Conservation (phyloP, 2,329 filamentous ascomycete species). For the Aspergillus tanneri region DNA sequence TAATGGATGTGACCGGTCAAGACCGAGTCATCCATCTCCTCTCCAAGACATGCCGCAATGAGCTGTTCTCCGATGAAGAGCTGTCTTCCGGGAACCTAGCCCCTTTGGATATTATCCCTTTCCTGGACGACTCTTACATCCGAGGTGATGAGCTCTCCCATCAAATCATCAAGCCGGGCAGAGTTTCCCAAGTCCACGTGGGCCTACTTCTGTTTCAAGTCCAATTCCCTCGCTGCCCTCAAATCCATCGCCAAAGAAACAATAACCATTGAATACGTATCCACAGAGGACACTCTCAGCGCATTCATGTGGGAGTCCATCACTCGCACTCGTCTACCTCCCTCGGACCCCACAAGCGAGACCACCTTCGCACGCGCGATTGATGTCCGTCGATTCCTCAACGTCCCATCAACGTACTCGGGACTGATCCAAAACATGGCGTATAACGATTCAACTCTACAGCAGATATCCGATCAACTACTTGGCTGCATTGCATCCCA, state of each 20-base stretch:
- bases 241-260: slow-evolving; percentile 39
- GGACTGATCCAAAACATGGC: slow-evolving; percentile 52
- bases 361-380: slow-evolving; percentile 51
- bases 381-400: slow-evolving; percentile 47
- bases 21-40: slow-evolving; percentile 50
- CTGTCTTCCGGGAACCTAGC: slow-evolving; percentile 44
- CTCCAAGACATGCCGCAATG: slow-evolving; percentile 49
- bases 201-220: slow-evolving; percentile 48
- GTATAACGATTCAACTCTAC: slow-evolving; percentile 36
- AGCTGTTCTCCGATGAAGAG: slow-evolving; percentile 50
- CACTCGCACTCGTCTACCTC: slow-evolving; percentile 41
- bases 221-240: slow-evolving; percentile 38
- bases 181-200: slow-evolving; percentile 39
- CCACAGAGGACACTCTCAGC: slow-evolving; percentile 55
- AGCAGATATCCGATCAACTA: slow-evolving; percentile 29
- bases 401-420: slow-evolving; percentile 47
- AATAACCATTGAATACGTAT: slow-evolving; percentile 39
- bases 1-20: slow-evolving; percentile 55
- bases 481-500: slow-evolving; percentile 40
- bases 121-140: slow-evolving; percentile 33
- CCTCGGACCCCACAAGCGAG: slow-evolving; percentile 19
- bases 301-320: slow-evolving; percentile 54
- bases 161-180: slow-evolving; percentile 18
- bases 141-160: background rate
- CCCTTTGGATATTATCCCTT: slow-evolving; percentile 39